Conservation (phyloP, 257 asterid genomes). For the Solanum sejunctum region DNA sequence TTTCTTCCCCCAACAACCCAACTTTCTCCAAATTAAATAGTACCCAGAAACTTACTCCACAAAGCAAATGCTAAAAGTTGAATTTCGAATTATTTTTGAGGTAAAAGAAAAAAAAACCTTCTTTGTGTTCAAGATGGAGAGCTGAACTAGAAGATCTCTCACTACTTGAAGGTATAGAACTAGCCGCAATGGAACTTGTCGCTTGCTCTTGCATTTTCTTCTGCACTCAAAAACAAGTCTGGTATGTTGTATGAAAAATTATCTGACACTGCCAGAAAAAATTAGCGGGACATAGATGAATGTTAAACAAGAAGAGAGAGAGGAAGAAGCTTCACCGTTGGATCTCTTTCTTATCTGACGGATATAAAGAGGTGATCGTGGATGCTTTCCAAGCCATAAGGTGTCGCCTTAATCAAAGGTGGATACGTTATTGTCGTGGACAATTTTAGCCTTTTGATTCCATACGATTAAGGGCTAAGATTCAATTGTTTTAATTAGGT, state of each 20-base stretch:
- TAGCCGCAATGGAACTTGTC: slow-evolving; percentile 68
- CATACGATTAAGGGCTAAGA: slow-evolving; percentile 13
- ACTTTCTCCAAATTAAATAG: not conserved
- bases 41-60: not conserved
- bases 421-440: slow-evolving; percentile 35
- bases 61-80: not conserved
- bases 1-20: not conserved
- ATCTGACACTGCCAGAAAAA: slow-evolving; percentile 17
- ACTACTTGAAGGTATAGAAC: slow-evolving; percentile 81
- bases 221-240: not conserved
- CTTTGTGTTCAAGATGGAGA: slow-evolving; percentile 59
- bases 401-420: slow-evolving; percentile 64
- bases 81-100: not conserved
- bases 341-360: slow-evolving; percentile 40
- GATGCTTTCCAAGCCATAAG: slow-evolving; percentile 54
- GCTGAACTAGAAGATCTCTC: slow-evolving; percentile 96
- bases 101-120: slow-evolving; percentile 27
- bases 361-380: slow-evolving; percentile 27
- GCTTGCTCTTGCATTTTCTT: slow-evolving; percentile 82
- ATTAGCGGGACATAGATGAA: slow-evolving; percentile 50
- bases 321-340: slow-evolving; percentile 20
- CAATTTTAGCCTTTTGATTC: slow-evolving; percentile 8
- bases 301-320: slow-evolving; percentile 5
- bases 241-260: slow-evolving; percentile 5
- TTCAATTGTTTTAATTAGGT: slow-evolving; percentile 9